Base-by-base conservation (phyloP, 2,329 filamentous ascomycete species). In the Phaeosphaeriaceae sp. region DNA sequence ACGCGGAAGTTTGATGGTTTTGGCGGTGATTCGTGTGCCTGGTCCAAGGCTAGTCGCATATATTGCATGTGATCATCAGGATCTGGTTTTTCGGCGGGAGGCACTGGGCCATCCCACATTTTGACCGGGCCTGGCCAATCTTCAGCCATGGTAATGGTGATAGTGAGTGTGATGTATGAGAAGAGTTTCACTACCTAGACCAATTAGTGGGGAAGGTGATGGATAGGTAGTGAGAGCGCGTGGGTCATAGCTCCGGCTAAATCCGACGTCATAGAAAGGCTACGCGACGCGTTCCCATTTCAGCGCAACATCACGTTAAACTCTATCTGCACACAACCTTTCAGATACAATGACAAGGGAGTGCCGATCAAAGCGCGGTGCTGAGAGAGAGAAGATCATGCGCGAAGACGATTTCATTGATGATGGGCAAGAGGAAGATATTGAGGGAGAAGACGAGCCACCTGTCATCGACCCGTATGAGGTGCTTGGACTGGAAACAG, bases 1-100 rank as follows among this genome's bases (percentile, higher is more conserved):
- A 99, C 92, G 51, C 93, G 86, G 77, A 92, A 99, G 73, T 97
- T 97, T 42, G 90, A 92, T 2, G 92, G 88, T 64, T 88, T 92
- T 21, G 91, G 90, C 2, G 90, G 89, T 9, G 92, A 96, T 56
- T 88, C 83, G 29, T 82, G 81, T 11, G 94, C 92, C 55, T 92
- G 80, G n/a, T 81, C 76, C 48, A 97, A 83, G 30, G 91, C 91
- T 47, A 87, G 77, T 46, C 79, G 82, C 79, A 97, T 88, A 68
- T 85, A 85, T 39, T 67, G 60, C 18, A 57, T 46, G 45, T 72
- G 68, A 33, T 71, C 60, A 36, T 63, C 60, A 17, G 70, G 61
- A 17, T 68, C 58, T 29, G 54, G 53, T 9, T 43, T 40, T 50
- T 48, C 34, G 2, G 52, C 46, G 30, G 63, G 56, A 7, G 58